These are phyloP conservation scores for Colletotrichum chlorophyti DNA, from an alignment of 2,329 filamentous ascomycete species.

Conservation along the genomic window DNA sequence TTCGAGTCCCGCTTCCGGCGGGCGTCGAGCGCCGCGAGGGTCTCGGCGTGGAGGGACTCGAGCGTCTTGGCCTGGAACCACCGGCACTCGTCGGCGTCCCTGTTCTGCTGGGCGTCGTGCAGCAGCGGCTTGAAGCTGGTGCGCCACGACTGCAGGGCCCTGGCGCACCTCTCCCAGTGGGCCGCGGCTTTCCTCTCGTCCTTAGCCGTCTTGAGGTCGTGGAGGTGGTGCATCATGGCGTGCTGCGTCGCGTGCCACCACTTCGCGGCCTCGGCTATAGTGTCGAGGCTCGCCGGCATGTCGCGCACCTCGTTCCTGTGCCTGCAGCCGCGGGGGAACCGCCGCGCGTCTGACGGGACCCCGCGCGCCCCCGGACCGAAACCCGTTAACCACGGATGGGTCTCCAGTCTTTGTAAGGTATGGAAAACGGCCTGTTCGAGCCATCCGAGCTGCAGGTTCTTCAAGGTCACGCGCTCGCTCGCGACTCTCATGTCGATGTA, in stretches of 20 bases:
- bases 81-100: not conserved
- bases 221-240: constrained; percentile 7
- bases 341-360: not conserved
- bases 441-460: not conserved
- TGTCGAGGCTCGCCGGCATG: constrained; percentile 1
- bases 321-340: constrained; percentile 4
- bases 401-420: constrained; percentile 10
- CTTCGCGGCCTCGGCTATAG: not conserved
- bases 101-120: not conserved
- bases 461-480: not conserved
- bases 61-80: constrained; percentile 21
- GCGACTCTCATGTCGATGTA: not conserved
- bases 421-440: constrained; percentile 13
- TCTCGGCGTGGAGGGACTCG: constrained; percentile 17
- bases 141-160: not conserved
- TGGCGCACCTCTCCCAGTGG: constrained; percentile 1
- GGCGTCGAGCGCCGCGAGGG: constrained; percentile 7
- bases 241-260: constrained; percentile 23
- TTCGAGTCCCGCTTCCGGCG: constrained; percentile 5
- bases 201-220: not conserved
- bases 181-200: not conserved
- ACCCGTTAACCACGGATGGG: constrained; percentile 7
- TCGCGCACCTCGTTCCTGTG: constrained; percentile 11
- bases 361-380: not conserved
- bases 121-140: constrained; percentile 10